Base-by-base conservation (phyloP, 2,329 filamentous ascomycete genomes). In the Fusarium armeniacum region DNA sequence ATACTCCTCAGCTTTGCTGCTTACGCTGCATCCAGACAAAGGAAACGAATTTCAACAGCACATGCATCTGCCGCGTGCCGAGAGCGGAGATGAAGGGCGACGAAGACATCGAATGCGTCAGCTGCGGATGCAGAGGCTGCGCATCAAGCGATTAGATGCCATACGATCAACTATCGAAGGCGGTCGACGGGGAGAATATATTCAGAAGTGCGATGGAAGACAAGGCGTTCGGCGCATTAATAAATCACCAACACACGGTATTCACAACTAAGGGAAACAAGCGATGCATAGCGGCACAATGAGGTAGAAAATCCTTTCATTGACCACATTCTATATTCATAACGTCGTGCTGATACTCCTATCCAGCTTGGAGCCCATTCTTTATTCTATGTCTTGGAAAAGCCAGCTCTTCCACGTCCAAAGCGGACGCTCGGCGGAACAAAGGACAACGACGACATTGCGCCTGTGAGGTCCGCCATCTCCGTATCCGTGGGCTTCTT, bases 21-120 rank as follows among this genome's bases (percentile, higher is more conserved):
- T 85, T 98, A 58, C 89, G 94, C 67, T 99, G 96, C 81, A 95
- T 99, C 59, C 96, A 99, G 81, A 98, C 96, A n/a, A 98, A 98
- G 81, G 96, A 99, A 85, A 99, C 96, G 32, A 99, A 99, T 81
- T 99, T 98, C 84, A 96, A 95, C 80, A 92, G 93, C 70, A 99
- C 95, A 1, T 99, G 96, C 79, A 96, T 99, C 76, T 99, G 96
- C 80, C 92, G 96, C 53, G 95, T 99, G 52, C 96, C 96, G 2
- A 91, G 92, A 77, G 91, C 93, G 33, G 89, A 97, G 79, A 82
- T 99, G 77, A 97, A 97, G 81, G 94, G 97, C 76, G 90, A 93
- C 43, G 92, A 96, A 78, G 91, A 93, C 38, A 90, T 98, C 33
- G 91, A 98, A 80, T 99, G 96, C 77, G 93, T 98, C 53, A 97